Percentiles rank a stretch among this genome's conserved stretches.
These are phyloP conservation scores for Diphasiastrum complanatum DNA, from an alignment of 83 land plant genomes.

Conservation along the genomic window DNA sequence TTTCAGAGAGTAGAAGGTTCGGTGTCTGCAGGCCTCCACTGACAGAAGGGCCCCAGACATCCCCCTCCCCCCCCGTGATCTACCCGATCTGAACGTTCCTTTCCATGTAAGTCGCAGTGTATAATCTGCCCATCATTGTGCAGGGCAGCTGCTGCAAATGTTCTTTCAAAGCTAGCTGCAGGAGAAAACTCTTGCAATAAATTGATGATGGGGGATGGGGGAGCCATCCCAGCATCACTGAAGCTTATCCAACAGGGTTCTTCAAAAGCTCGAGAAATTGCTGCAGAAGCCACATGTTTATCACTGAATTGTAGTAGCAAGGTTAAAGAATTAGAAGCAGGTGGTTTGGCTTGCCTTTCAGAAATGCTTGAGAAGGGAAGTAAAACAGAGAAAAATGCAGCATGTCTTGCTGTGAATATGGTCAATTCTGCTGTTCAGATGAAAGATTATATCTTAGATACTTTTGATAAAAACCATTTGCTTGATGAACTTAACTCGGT, in stretches of 20 bases:
- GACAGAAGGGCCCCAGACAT: too few species aligned
- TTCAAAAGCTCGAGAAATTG: conserved; percentile 19
- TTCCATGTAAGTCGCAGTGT: not conserved
- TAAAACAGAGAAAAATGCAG: conserved; percentile 3
- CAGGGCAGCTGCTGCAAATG: conserved; percentile 19
- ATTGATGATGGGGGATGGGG: conserved; percentile 3
- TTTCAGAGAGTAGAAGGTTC: too few species aligned
- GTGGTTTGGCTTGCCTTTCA: conserved; percentile 6
- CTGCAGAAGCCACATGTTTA: conserved; percentile 17
- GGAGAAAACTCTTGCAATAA: conserved; percentile 9
- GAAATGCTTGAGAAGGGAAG: conserved; percentile 9
- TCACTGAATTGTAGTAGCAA: conserved; percentile 11
- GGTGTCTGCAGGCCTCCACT: too few species aligned
- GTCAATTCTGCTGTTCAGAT: not conserved
- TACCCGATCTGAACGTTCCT: too few species aligned
- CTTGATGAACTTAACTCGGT: too few species aligned
- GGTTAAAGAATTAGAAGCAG: conserved; percentile 11
- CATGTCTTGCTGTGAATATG: not conserved
- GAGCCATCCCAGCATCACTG: conserved; percentile 10
- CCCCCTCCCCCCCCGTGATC: too few species aligned
- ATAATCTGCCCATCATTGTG: too few species aligned
- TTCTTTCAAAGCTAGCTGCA: conserved; percentile 13
- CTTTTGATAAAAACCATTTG: too few species aligned
- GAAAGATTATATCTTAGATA: too few species aligned
- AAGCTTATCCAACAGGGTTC: conserved; percentile 12